These are phyloP conservation scores for Gillenia trifoliata DNA, from an alignment of 306 rosid species.

Conservation along the genomic window DNA sequence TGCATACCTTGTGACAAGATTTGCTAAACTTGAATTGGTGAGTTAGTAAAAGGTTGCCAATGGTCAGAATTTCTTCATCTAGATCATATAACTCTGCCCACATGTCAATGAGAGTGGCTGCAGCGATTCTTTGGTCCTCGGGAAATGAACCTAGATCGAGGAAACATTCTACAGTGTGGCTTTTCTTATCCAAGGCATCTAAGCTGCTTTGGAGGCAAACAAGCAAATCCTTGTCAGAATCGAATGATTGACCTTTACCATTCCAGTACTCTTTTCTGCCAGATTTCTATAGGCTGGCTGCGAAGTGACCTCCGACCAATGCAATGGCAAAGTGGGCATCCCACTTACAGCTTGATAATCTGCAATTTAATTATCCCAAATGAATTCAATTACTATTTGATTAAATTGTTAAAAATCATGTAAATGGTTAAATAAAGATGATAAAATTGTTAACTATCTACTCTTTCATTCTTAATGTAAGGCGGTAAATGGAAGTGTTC, in stretches of 20 bases:
- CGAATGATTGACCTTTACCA: slow-evolving; percentile 26
- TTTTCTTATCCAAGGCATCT: slow-evolving; percentile 25
- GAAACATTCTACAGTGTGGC: slow-evolving; percentile 46
- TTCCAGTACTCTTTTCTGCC: slow-evolving; percentile 24
- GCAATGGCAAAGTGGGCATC: slow-evolving; percentile 48
- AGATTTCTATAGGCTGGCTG: slow-evolving; percentile 8
- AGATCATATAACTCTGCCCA: slow-evolving; percentile 43
- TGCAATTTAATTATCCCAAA: slow-evolving; percentile 20
- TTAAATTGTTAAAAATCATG: background rate
- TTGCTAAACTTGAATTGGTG: slow-evolving; percentile 27
- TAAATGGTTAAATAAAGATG: slow-evolving; percentile 23
- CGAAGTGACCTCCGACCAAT: slow-evolving; percentile 33
- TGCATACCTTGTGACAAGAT: slow-evolving; percentile 6
- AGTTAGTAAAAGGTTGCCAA: slow-evolving; percentile 36
- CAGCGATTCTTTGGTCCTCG: slow-evolving; percentile 53
- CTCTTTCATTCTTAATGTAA: background rate
- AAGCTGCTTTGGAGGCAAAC: slow-evolving; percentile 36
- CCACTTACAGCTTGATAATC: slow-evolving; percentile 43
- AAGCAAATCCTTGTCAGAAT: slow-evolving; percentile 18
- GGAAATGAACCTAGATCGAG: slow-evolving; percentile 62
- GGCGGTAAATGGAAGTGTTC: background rate
- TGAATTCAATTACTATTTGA: background rate
- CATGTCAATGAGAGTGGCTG: slow-evolving; percentile 48
- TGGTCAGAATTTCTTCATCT: slow-evolving; percentile 31
- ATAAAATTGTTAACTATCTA: background rate